Base-by-base conservation (phyloP, 768 basidiomycete species). In the Termitomyces bulborhizus region DNA sequence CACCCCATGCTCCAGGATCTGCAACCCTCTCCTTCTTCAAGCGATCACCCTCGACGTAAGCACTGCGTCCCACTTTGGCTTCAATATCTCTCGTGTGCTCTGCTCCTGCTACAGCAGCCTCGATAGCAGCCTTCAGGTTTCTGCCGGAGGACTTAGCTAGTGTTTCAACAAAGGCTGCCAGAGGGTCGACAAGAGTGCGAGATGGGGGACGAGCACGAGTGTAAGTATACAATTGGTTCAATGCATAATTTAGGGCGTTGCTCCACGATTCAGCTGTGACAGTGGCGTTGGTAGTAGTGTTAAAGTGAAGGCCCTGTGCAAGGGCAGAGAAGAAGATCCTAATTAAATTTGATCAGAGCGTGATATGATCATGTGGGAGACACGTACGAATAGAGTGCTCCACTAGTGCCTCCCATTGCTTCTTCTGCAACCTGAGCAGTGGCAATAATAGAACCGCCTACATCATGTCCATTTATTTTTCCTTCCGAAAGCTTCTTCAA, bases 1-100 rank as follows among this genome's bases (percentile, higher is more conserved):
- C 83, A 44, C 92, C 93, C 90, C 92, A 93, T 31, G 94, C 94
- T 37, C 94, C 94, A 0, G 93, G 93, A 71, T 98, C 93, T 2
- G 92, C 72, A 21, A 90, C 77, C 39, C 72, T 76, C 67, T 86
- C 76, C 53, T 77, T 70, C 66, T 73, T 82, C 53, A 95, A 72
- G 60, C 82, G 72, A 41, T 81, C 78, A 15, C 83, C 79, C 58
- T 86, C 88, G 39, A 96, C 82, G 70, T 98, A 98, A 2, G 90
- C 89, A 61, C 90, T 93, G 60, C 94, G 73, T 4, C 94, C 94
- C 2, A 88, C 93, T 71, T 87, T 93, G 1, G 94, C 93, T 40
- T 85, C 82, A 0, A 93, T 68, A 53, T 89, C 73, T 62, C 75
- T 85, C 4, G 94, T 97, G 48, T 69, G 72, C 59, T 89, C 86